A percentile compares a stretch with the other conserved stretches of the same genome.
phyloP scores from a whole-genome alignment of 805 yeast genomes.

The Candida manassasensis region DNA sequence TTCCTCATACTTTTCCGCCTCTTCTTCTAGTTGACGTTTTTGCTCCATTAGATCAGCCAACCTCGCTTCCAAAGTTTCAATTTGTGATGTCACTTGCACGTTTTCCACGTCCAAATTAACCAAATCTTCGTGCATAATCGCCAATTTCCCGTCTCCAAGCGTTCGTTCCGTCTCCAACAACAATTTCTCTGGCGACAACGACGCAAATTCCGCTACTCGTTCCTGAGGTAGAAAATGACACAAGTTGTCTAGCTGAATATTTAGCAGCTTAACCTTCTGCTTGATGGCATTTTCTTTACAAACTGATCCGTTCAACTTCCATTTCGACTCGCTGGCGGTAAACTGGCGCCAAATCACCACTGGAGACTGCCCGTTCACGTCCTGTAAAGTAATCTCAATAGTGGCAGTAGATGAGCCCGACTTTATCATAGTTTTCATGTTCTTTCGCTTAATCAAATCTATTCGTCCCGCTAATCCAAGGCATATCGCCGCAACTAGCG shows the following conservation, averaged over 20 bases:
- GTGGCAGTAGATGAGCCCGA: conserved; percentile 48
- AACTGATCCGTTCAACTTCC: conserved; percentile 43
- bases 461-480: conserved; percentile 81
- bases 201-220: conserved; percentile 88
- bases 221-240: conserved; percentile 97
- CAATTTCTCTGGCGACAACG: conserved; percentile 68
- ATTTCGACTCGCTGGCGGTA: conserved; percentile 44
- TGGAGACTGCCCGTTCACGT: conserved; percentile 26
- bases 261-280: conserved; percentile 42
- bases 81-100: conserved; percentile 21
- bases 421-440: conserved; percentile 67
- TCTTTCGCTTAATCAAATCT: conserved; percentile 65
- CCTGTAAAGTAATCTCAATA: conserved; percentile 50
- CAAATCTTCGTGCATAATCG: conserved; percentile 53
- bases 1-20: conserved; percentile 43
- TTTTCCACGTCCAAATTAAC: conserved; percentile 44
- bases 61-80: conserved; percentile 23
- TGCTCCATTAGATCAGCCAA: conserved; percentile 31
- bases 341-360: conserved; percentile 44
- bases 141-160: conserved; percentile 56
- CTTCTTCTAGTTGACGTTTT: conserved; percentile 37
- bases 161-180: conserved; percentile 78
- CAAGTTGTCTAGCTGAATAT: conserved; percentile 83
- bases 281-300: conserved; percentile 44
- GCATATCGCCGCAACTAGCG: conserved; percentile 89